Evolutionary conservation across 1,284 basidiomycete species (phyloP).

Genomic region (Ceratobasidium sp.): DNA sequence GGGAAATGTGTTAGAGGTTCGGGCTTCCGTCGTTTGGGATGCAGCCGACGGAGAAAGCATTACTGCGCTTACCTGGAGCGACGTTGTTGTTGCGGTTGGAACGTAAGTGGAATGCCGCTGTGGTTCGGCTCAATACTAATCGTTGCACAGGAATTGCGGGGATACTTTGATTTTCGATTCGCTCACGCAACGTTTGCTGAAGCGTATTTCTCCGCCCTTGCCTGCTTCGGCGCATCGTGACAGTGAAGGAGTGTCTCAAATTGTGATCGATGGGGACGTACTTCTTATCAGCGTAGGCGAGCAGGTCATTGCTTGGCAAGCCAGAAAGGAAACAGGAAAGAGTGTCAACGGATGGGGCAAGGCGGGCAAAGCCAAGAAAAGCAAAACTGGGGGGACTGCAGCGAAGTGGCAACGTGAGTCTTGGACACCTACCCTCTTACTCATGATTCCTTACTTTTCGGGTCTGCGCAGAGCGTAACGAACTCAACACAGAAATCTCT

Average conservation of each 20-base stretch:
- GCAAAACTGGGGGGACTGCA: conserved; percentile 51
- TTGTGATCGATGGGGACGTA: conserved; percentile 68
- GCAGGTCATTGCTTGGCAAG: conserved; percentile 72
- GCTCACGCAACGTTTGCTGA: conserved; percentile 59
- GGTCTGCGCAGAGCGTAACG: conserved; percentile 61
- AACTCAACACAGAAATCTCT: conserved; percentile 68
- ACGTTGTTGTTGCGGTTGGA: conserved; percentile 65
- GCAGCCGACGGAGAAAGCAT: conserved; percentile 66
- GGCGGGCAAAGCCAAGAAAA: conserved; percentile 47
- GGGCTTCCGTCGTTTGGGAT: conserved; percentile 54
- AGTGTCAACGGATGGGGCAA: conserved; percentile 47
- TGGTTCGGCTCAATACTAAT: conserved; percentile 46
- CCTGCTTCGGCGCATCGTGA: conserved; percentile 52
- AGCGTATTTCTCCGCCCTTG: conserved; percentile 58
- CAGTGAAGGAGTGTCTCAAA: conserved; percentile 62
- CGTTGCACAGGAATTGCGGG: conserved; percentile 58
- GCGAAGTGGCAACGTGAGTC: conserved; percentile 64
- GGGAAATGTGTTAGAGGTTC: conserved; percentile 43
- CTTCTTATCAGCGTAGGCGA: conserved; percentile 69
- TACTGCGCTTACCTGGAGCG: conserved; percentile 67
- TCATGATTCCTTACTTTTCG: conserved; percentile 31
- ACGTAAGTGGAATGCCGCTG: conserved; percentile 48
- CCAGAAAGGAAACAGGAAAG: conserved; percentile 54
- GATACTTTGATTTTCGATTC: conserved; percentile 70
- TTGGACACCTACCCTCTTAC: conserved; percentile 16